phyloP scores from a whole-genome alignment of 192 early-diverging fungal species.

The Coemansia sp. region DNA sequence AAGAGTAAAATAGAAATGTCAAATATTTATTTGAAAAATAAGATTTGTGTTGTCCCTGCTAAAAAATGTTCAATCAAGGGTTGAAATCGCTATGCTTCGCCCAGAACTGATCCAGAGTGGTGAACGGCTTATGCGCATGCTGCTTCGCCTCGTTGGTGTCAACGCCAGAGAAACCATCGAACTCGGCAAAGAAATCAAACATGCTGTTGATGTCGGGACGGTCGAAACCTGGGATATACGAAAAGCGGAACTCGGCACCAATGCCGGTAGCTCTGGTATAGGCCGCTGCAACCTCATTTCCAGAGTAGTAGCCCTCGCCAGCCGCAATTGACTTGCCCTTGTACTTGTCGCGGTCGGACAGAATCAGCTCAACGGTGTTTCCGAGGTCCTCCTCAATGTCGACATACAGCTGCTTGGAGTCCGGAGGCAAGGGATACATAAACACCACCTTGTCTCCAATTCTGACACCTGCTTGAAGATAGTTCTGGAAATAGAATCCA shows the following conservation, averaged over 20 bases:
- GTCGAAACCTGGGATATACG: slow-evolving; percentile 3
- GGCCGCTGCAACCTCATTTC: neutral
- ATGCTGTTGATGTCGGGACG: slow-evolving; percentile 10
- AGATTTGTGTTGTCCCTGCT: no score
- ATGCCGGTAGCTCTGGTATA: slow-evolving; percentile 1
- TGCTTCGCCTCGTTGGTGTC: neutral
- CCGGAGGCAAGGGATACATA: neutral
- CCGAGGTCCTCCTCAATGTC: slow-evolving; percentile 8
- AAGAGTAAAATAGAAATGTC: no score
- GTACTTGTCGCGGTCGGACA: neutral
- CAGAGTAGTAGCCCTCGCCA: neutral
- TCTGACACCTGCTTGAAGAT: neutral
- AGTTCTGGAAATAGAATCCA: slow-evolving; percentile 7
- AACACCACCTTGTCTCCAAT: neutral
- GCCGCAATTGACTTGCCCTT: neutral
- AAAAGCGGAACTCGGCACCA: neutral
- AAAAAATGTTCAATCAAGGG: no score
- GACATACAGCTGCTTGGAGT: neutral
- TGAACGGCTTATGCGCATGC: slow-evolving; percentile 1
- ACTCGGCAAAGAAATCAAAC: slow-evolving; percentile 9
- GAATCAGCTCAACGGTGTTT: neutral
- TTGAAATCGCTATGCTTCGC: no score
- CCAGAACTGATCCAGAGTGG: slow-evolving; percentile 10
- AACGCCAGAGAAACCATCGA: neutral
- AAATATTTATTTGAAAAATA: no score